Percentiles rank a stretch among this genome's conserved stretches.
Evolutionary conservation across 1,139 yeast genomes (phyloP).

Genomic region (Hyphopichia fennica): DNA sequence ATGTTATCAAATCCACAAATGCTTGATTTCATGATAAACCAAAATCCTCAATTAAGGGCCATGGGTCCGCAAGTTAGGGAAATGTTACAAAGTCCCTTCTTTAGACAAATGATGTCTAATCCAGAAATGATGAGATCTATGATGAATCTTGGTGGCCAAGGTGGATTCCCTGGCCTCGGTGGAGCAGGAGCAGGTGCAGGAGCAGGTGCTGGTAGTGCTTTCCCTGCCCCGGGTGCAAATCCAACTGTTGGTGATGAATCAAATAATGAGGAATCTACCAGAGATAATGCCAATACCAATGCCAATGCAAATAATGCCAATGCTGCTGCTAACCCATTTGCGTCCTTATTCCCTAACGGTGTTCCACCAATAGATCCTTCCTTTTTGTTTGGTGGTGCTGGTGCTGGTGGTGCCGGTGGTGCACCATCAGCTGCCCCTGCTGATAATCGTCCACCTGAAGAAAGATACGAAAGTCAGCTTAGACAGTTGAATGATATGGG

Average conservation of each 20-base stretch:
- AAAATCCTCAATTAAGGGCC: constrained; percentile 78
- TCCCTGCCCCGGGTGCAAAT: constrained; percentile 60
- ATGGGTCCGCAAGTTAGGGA: constrained; percentile 91
- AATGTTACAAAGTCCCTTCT: constrained; percentile 79
- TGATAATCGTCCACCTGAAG: constrained; percentile 94
- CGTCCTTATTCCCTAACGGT: constrained; percentile 43
- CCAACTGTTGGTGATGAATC: constrained; percentile 31
- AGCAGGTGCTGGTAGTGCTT: constrained; percentile 23
- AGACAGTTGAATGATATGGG: constrained; percentile 97
- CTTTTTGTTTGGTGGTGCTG: constrained; percentile 44
- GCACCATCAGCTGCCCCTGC: constrained; percentile 42
- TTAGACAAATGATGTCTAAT: constrained; percentile 81
- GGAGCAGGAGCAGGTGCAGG: constrained; percentile 19
- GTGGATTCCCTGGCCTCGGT: constrained; percentile 40
- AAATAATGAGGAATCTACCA: constrained; percentile 13
- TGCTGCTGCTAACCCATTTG: constrained; percentile 54
- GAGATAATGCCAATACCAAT: constrained; percentile 9
- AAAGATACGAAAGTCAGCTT: constrained; percentile 83
- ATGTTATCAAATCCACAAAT: constrained; percentile 77
- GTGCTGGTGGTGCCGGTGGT: constrained; percentile 14
- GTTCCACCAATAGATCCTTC: constrained; percentile 42
- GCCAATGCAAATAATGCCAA: constrained; percentile 12
- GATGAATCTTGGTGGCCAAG: constrained; percentile 66
- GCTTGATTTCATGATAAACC: constrained; percentile 80
- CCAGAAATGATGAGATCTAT: constrained; percentile 84